Base-by-base conservation (phyloP, 441 rosid species). In the Gossypium schwendimanii region DNA sequence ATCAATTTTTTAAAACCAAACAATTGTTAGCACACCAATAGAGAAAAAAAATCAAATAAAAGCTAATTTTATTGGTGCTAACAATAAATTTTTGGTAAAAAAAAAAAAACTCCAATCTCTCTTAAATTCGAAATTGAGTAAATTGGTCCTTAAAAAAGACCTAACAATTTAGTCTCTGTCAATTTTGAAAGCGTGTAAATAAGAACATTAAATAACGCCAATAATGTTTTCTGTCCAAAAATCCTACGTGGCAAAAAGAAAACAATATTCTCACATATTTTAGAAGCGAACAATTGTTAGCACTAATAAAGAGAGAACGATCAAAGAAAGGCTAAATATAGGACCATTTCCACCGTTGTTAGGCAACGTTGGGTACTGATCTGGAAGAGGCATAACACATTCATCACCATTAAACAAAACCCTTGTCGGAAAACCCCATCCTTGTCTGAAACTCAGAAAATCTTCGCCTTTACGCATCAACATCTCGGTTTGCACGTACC, bases 311-410 rank as follows among this genome's bases (percentile, higher is more conserved):
- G 82, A 71, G 60, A 63, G 44, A n/a, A 81, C 14, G 47, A 69
- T 17, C 6, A 26, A n/a, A 54, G 17, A 31, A 49, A 49, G 28
- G 15, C 7, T 60, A 2, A 14, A 8, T 26, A 10, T 2, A 6
- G 73, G 49, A 15, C 18, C 41, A 59, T 1, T 41, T 45, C 2
- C 44, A 26, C 61, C 87, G 66, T 36, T 26, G 18, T 76, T 89
- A 4, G 99, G 98, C 3, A 94, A 84, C 65, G 75, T 81, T 0
- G 98, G 97, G 63, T 81, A 94, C n/a, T 84, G 82, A 73, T 88
- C 97, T 0, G 96, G 96, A 52, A 80, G 84, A 9, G 98, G 98
- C 97, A 94, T 91, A 2, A 89, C 97, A 73, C 98, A 94, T 66
- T 91, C 94, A 78, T 92, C 96, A 0, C 98, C 98, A 71, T 92